phyloP scores from a whole-genome alignment of 2,329 filamentous ascomycete species.

The Akanthomyces muscarius region DNA sequence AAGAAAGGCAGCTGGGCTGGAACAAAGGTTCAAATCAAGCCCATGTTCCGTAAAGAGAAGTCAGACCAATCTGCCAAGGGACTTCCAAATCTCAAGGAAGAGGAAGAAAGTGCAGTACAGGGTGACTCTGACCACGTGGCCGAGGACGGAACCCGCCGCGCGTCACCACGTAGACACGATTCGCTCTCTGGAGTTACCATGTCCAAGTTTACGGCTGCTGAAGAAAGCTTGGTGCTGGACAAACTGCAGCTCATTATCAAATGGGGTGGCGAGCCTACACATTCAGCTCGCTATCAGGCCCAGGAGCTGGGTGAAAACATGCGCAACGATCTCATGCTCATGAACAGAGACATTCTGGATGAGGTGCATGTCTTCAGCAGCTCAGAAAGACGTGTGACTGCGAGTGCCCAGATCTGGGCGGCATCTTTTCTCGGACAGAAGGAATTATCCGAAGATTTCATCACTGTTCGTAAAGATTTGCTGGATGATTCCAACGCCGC shows the following conservation, averaged over 20 bases:
- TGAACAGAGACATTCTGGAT: constrained; percentile 88
- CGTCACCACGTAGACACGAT: constrained; percentile 63
- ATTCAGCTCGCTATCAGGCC: constrained; percentile 92
- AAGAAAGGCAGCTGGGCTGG: constrained; percentile 94
- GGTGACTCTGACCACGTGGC: constrained; percentile 22
- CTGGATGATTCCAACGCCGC: constrained; percentile 97
- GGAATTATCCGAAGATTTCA: constrained; percentile 79
- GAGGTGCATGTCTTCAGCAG: constrained; percentile 95
- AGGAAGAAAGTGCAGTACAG: constrained; percentile 24
- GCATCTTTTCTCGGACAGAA: constrained; percentile 83
- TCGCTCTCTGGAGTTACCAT: constrained; percentile 87
- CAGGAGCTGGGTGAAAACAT: constrained; percentile 94
- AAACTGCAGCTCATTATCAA: constrained; percentile 98
- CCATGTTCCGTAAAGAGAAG: constrained; percentile 92
- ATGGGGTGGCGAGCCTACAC: constrained; percentile 97
- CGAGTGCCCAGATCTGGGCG: constrained; percentile 95
- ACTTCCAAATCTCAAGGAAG: constrained; percentile 29
- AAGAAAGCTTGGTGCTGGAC: constrained; percentile 89
- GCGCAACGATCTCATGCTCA: constrained; percentile 86
- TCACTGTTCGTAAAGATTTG: constrained; percentile 88
- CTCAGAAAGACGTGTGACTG: constrained; percentile 89
- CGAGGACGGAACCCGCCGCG: background rate
- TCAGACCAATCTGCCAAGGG: constrained; percentile 52
- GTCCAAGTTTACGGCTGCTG: constrained; percentile 88
- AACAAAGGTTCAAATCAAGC: constrained; percentile 98